Conservation (phyloP, 352 stramenopile genomes). For the Pythium aristosporum region DNA sequence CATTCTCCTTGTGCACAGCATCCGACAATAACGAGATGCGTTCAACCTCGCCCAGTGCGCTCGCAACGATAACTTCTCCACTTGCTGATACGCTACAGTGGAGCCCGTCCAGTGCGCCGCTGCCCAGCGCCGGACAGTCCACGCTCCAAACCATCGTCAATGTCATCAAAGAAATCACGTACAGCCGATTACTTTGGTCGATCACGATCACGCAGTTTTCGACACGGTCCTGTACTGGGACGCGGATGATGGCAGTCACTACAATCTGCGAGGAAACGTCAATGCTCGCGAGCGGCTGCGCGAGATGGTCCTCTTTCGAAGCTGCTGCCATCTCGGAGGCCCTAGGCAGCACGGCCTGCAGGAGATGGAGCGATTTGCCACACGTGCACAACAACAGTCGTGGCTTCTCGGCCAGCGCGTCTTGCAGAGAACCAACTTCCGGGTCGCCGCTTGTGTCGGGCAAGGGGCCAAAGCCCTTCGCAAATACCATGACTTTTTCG, state of each 20-base stretch:
- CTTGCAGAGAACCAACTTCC: constrained; percentile 24
- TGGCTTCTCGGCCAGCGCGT: constrained; percentile 37
- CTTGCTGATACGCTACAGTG: constrained; percentile 43
- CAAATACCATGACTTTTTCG: constrained; percentile 57
- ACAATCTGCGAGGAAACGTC: constrained; percentile 44
- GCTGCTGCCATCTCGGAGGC: constrained; percentile 61
- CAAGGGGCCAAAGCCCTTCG: constrained; percentile 34
- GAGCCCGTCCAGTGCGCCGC: constrained; percentile 35
- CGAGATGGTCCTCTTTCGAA: constrained; percentile 39
- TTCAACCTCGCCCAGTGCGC: constrained; percentile 64
- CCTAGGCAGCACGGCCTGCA: constrained; percentile 46
- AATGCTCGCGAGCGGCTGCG: constrained; percentile 49
- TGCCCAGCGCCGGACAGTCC: constrained; percentile 38
- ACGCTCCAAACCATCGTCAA: constrained; percentile 52
- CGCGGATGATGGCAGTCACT: constrained; percentile 49
- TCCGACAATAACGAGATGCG: constrained; percentile 63
- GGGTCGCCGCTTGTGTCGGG: constrained; percentile 22
- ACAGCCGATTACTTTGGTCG: constrained; percentile 66
- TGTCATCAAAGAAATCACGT: constrained; percentile 59
- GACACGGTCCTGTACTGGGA: constrained; percentile 50
- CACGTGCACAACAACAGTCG: constrained; percentile 63
- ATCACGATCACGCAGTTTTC: constrained; percentile 67
- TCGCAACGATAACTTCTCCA: constrained; percentile 61
- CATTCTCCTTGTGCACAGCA: constrained; percentile 47
- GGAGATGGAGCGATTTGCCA: constrained; percentile 51